These are phyloP conservation scores for Ilyonectria destructans DNA, from an alignment of 2,329 filamentous ascomycete genomes.

Conservation along the genomic window DNA sequence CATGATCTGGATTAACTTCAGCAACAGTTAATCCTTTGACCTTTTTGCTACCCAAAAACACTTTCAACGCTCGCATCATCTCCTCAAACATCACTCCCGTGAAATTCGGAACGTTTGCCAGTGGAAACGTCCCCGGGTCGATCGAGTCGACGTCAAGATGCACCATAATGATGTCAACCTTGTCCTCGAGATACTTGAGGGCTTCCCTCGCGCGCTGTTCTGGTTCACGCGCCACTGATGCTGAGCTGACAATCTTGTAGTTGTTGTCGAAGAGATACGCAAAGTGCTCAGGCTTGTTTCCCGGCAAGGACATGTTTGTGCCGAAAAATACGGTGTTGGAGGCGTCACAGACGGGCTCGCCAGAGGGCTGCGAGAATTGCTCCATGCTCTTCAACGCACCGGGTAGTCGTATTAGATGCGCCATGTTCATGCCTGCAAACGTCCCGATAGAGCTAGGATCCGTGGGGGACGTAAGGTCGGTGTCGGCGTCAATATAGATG, in stretches of 20 bases:
- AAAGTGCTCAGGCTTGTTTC: constrained; percentile 43
- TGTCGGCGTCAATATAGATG: constrained; percentile 46
- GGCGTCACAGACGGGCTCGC: constrained; percentile 37
- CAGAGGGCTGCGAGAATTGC: constrained; percentile 38
- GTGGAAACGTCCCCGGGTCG: constrained; percentile 38
- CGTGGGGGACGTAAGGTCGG: constrained; percentile 39
- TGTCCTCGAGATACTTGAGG: constrained; percentile 31
- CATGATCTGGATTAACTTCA: constrained; percentile 44
- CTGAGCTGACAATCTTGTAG: constrained; percentile 42
- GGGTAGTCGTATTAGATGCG: constrained; percentile 31
- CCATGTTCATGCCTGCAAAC: constrained; percentile 45
- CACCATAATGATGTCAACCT: constrained; percentile 42
- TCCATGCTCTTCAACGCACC: constrained; percentile 37
- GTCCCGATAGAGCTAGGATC: constrained; percentile 38
- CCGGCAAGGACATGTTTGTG: constrained; percentile 39
- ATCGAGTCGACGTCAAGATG: constrained; percentile 45
- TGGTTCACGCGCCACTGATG: constrained; percentile 28
- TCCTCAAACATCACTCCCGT: constrained; percentile 39
- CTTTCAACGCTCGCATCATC: constrained; percentile 40
- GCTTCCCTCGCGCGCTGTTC: constrained; percentile 34
- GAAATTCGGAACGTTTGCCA: constrained; percentile 42
- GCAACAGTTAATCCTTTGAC: constrained; percentile 38
- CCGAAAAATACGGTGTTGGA: constrained; percentile 42
- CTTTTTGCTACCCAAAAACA: constrained; percentile 26
- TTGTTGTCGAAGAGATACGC: constrained; percentile 42